phyloP scores from a whole-genome alignment of 805 yeast genomes.

The Spathaspora hagerdaliae region DNA sequence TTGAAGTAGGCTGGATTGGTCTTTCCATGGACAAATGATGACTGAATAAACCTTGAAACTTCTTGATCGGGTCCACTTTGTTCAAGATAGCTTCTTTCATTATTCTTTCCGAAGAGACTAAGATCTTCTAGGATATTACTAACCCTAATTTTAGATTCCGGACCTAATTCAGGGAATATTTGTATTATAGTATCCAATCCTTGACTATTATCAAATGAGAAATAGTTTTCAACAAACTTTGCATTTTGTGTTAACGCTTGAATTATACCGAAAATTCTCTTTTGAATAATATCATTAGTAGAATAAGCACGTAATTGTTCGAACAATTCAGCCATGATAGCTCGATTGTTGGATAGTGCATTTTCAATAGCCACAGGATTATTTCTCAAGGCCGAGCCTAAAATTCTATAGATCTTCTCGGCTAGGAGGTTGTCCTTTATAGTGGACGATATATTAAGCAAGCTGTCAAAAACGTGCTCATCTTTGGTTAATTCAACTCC shows the following conservation, averaged over 20 bases:
- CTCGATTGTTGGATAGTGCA: conserved; percentile 20
- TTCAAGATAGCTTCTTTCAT: conserved; percentile 13
- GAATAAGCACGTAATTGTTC: conserved; percentile 12
- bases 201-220: conserved; percentile 12
- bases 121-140: conserved; percentile 47
- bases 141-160: conserved; percentile 32
- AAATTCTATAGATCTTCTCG: conserved; percentile 55
- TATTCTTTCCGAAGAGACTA: conserved; percentile 13
- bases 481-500: conserved; percentile 47
- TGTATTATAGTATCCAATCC: conserved; percentile 23
- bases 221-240: conserved; percentile 26
- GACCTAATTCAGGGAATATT: conserved; percentile 23
- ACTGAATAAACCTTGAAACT: conserved; percentile 36
- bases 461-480: conserved; percentile 23
- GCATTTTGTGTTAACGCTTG: conserved; percentile 40
- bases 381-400: conserved; percentile 70
- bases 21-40: conserved; percentile 20
- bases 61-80: conserved; percentile 19
- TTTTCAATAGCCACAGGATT: conserved; percentile 57
- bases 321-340: conserved; percentile 18
- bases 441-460: conserved; percentile 20
- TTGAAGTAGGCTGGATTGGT: conserved; percentile 30
- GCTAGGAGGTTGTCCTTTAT: conserved; percentile 16
- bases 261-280: conserved; percentile 49
- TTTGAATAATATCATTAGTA: conserved; percentile 32